Evolutionary conservation across 495 filamentous ascomycete species (phyloP).

Genomic region (Choiromyces venosus): DNA sequence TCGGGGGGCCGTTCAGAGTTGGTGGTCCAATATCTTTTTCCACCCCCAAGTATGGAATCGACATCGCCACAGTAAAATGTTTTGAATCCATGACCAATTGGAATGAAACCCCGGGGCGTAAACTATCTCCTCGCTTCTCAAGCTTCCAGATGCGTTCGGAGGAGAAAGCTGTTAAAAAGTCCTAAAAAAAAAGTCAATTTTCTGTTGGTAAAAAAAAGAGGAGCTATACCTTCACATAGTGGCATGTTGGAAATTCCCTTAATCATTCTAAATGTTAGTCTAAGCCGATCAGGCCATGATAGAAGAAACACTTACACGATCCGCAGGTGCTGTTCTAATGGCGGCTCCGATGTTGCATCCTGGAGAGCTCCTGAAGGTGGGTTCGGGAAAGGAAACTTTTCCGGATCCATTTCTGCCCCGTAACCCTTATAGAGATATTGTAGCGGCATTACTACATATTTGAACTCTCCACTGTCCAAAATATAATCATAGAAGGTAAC

Average conservation of each 20-base stretch:
- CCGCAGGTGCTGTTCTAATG: not conserved
- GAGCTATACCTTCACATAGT: slow-evolving; percentile 1
- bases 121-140: not conserved
- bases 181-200: not conserved
- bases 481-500: slow-evolving; percentile 10
- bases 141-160: not conserved
- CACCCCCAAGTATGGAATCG: not conserved
- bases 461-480: not conserved
- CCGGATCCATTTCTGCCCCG: slow-evolving; percentile 4
- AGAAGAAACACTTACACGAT: slow-evolving; percentile 10
- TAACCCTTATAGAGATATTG: slow-evolving; percentile 11
- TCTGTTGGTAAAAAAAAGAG: not conserved
- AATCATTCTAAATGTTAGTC: not conserved
- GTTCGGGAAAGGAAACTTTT: not conserved
- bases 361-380: not conserved
- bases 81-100: not conserved
- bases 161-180: not conserved
- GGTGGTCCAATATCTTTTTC: not conserved
- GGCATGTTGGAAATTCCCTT: slow-evolving; percentile 16
- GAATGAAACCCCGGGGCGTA: not conserved
- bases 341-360: not conserved
- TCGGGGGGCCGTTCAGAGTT: too few species aligned
- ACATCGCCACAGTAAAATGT: not conserved
- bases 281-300: not conserved
- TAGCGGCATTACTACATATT: slow-evolving; percentile 13